Base-by-base conservation (phyloP, 2,329 filamentous ascomycete genomes). In the Fusarium miscanthi region DNA sequence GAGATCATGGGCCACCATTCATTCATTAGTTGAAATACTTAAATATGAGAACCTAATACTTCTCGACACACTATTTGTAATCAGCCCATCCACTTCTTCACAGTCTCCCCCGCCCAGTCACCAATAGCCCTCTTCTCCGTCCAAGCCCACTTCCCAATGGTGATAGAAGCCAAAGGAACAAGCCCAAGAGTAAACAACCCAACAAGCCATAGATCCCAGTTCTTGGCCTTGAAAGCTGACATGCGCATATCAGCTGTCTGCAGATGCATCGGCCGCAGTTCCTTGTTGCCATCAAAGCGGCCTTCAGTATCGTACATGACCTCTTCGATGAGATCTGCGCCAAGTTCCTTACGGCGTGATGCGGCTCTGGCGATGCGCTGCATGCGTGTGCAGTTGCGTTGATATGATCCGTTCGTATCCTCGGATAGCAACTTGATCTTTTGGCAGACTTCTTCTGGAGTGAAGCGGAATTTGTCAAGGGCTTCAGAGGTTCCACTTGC, bases 181-280 rank as follows among this genome's bases (percentile, higher is more conserved):
- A 62, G 14, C 6, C 59, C 51, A 8, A 48, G 8, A 19, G 31
- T 56, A 9, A 63, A n/a, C 6, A 63, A 30, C 5, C 60, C 31
- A 46, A 51, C 53, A 8, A 69, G 31, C 69, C 66, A 73, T 69
- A 83, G 59, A 35, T 84, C 82, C 81, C 77, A 81, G 63, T 84
- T 84, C 42, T 74, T 77, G 12, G 79, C 80, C 59, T 79, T 80
- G 72, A 77, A 83, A 6, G 51, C 35, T 1, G 81, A 76, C 81
- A 85, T 85, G 23, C 83, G 76, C 66, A 77, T 78, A 68, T 84
- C 82, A 1, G 83, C 82, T 13, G 82, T 85, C 73, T 85, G 80
- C n/a, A 84, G 72, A 64, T 85, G 82, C 80, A 83, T 84, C 7
- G 81, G 80, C 10, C 78, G 72, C 16, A 75, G 61, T 52, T 71